Conservation (phyloP, 2,329 filamentous ascomycete species). For the Aspergillus oerlinghausenensis region DNA sequence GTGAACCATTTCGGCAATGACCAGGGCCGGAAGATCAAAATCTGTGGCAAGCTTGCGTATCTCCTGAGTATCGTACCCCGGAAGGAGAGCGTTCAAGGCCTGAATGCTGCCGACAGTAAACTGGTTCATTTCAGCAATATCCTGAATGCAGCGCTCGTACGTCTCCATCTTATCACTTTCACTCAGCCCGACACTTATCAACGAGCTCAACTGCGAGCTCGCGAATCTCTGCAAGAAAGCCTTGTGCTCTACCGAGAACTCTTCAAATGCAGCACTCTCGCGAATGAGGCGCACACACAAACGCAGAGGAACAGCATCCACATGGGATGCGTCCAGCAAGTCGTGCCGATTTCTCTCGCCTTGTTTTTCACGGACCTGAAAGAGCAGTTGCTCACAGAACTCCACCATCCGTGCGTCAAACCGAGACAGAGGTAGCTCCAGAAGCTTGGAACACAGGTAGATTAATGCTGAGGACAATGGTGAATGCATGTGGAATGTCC, state of each 20-base stretch:
- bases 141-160: constrained; percentile 62
- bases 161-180: constrained; percentile 57
- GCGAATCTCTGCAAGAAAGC: constrained; percentile 62
- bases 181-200: constrained; percentile 56
- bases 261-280: constrained; percentile 59
- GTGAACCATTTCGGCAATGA: constrained; percentile 62
- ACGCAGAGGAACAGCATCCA: constrained; percentile 46
- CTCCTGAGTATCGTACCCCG: constrained; percentile 44
- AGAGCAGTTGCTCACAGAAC: constrained; percentile 57
- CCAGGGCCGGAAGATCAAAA: constrained; percentile 57
- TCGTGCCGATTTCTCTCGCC: constrained; percentile 24
- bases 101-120: constrained; percentile 71
- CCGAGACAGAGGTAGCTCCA: constrained; percentile 57
- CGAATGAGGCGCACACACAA: constrained; percentile 65
- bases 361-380: constrained; percentile 45
- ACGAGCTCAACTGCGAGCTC: constrained; percentile 54
- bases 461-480: constrained; percentile 45
- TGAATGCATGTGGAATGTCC: constrained; percentile 45
- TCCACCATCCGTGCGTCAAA: constrained; percentile 61
- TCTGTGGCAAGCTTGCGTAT: constrained; percentile 55
- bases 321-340: constrained; percentile 18
- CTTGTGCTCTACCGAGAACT: constrained; percentile 53
- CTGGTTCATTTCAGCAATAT: constrained; percentile 59
- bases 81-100: constrained; percentile 50
- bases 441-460: constrained; percentile 68